A percentile compares a stretch with the other conserved stretches of the same genome.
Evolutionary conservation across 352 stramenopile species (phyloP).

Genomic region (Globisporangium megalacanthum): DNA sequence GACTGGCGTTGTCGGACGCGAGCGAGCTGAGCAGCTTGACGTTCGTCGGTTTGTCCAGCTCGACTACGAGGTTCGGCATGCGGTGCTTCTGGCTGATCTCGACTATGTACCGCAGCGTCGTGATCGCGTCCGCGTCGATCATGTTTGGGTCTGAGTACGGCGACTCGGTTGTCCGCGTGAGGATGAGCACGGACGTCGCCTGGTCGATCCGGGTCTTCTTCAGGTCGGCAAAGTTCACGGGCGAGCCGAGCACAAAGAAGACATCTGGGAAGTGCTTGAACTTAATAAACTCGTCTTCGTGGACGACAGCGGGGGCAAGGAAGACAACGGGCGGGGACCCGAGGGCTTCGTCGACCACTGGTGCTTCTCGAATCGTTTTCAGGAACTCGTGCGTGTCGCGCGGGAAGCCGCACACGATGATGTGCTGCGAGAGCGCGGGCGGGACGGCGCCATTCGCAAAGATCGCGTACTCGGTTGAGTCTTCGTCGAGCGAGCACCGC

Average conservation of each 20-base stretch:
- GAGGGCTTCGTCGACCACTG: slow-evolving; percentile 28
- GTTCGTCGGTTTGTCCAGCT: slow-evolving; percentile 68
- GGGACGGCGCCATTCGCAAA: slow-evolving; percentile 43
- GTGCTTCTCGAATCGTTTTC: slow-evolving; percentile 60
- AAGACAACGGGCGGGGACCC: slow-evolving; percentile 53
- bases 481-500: slow-evolving; percentile 15
- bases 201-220: slow-evolving; percentile 58
- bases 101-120: slow-evolving; percentile 73
- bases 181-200: slow-evolving; percentile 55
- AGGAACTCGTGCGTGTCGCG: slow-evolving; percentile 62
- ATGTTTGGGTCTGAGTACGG: slow-evolving; percentile 75
- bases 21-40: slow-evolving; percentile 75
- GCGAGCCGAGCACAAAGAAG: slow-evolving; percentile 66
- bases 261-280: slow-evolving; percentile 49
- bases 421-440: slow-evolving; percentile 35
- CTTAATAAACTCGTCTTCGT: slow-evolving; percentile 51
- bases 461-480: slow-evolving; percentile 36
- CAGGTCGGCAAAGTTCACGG: slow-evolving; percentile 68
- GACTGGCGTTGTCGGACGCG: slow-evolving; percentile 41
- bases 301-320: slow-evolving; percentile 35
- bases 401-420: slow-evolving; percentile 69
- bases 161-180: slow-evolving; percentile 40
- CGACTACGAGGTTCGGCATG: slow-evolving; percentile 71
- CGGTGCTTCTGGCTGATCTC: slow-evolving; percentile 62
- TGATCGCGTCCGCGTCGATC: slow-evolving; percentile 79